A percentile compares a stretch with the other conserved stretches of the same genome.
These are phyloP conservation scores for Podospora appendiculata DNA, from an alignment of 495 filamentous ascomycete genomes.

Conservation along the genomic window DNA sequence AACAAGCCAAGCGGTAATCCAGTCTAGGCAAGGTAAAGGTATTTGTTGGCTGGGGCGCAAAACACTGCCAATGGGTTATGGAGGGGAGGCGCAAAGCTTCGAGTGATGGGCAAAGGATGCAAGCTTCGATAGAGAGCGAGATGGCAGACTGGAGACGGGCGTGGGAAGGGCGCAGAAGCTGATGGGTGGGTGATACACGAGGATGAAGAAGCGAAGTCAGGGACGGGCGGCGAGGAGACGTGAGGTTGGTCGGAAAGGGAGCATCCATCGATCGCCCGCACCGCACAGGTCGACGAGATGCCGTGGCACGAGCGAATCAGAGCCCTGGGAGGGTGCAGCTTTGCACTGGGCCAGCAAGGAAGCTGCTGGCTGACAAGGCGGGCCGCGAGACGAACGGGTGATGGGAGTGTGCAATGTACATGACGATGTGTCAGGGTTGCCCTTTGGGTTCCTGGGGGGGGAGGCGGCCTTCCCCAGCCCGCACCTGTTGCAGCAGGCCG, in stretches of 20 bases:
- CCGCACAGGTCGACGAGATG: slow-evolving; percentile 8
- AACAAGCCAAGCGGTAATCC: no score
- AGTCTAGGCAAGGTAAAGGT: not conserved
- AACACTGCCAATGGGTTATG: not conserved
- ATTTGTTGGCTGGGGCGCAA: not conserved
- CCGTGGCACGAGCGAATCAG: slow-evolving; percentile 18
- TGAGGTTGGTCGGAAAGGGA: slow-evolving; percentile 3
- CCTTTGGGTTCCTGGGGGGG: no score
- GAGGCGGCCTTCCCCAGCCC: no score
- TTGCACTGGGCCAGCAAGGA: not conserved
- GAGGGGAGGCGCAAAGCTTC: not conserved
- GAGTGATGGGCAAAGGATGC: not conserved
- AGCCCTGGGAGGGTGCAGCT: not conserved
- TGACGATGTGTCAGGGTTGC: not conserved
- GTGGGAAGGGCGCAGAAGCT: not conserved
- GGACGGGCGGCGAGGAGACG: slow-evolving; percentile 4
- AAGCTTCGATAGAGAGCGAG: not conserved
- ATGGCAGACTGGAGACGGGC: not conserved
- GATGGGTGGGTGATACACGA: not conserved
- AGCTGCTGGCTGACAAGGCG: not conserved
- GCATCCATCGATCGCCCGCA: not conserved
- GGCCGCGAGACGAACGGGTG: not conserved
- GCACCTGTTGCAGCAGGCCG: no score
- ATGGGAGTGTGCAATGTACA: not conserved
- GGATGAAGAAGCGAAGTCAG: not conserved